Evolutionary conservation across 345 rosid species (phyloP).

Genomic region (Populus deltoides): DNA sequence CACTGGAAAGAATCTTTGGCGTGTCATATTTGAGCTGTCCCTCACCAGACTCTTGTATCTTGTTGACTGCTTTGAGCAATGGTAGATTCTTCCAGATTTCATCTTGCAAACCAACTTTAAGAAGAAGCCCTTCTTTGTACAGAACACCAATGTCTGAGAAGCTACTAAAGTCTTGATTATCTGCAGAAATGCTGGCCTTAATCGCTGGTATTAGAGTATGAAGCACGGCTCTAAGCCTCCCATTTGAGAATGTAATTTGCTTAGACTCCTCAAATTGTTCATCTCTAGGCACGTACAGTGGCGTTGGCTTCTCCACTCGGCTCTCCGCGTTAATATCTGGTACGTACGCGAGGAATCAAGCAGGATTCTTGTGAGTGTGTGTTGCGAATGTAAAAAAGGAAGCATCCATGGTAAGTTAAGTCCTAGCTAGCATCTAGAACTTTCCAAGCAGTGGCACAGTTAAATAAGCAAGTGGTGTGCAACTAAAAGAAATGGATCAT

Average conservation of each 20-base stretch:
- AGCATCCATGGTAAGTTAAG: too few species aligned
- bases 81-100: constrained; percentile 71
- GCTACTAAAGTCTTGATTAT: constrained; percentile 54
- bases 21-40: constrained; percentile 80
- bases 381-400: too few species aligned
- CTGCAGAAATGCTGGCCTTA: constrained; percentile 75
- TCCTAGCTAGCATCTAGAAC: too few species aligned
- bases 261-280: constrained; percentile 93
- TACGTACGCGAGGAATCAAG: not conserved
- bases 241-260: constrained; percentile 55
- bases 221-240: constrained; percentile 74
- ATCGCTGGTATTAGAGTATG: constrained; percentile 76
- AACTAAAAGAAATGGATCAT: too few species aligned
- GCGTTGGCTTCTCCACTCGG: constrained; percentile 87
- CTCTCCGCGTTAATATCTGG: constrained; percentile 70
- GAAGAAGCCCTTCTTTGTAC: constrained; percentile 85
- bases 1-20: constrained; percentile 84
- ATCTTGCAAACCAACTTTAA: constrained; percentile 74
- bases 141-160: constrained; percentile 81
- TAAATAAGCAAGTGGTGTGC: too few species aligned
- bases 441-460: too few species aligned
- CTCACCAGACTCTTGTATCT: constrained; percentile 64
- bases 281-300: constrained; percentile 89
- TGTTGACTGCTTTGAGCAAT: constrained; percentile 57
- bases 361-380: too few species aligned